Evolutionary conservation across 495 filamentous ascomycete species (phyloP).

Genomic region (Aspergillus wentii): DNA sequence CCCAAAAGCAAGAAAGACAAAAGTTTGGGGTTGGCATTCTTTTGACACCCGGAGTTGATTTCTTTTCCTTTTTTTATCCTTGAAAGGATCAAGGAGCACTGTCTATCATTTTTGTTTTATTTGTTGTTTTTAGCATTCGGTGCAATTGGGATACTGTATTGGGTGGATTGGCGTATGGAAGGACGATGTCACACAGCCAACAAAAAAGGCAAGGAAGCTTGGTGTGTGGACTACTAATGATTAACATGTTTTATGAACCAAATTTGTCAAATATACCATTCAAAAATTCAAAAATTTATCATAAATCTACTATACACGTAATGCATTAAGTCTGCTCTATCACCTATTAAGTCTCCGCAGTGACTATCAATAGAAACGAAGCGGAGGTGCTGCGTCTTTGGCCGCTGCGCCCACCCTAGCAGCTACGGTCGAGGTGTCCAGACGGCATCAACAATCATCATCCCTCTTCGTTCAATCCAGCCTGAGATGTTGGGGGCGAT

Average conservation of each 20-base stretch:
- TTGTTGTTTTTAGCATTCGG: constrained; percentile 13
- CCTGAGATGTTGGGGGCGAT: background rate
- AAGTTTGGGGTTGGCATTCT: constrained; percentile 11
- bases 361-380: no score
- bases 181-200: no score
- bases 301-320: background rate
- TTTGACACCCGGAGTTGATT: constrained; percentile 1
- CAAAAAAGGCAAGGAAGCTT: constrained; percentile 1
- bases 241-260: constrained; percentile 2
- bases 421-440: constrained; percentile 33
- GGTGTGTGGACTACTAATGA: background rate
- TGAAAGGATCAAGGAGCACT: no score
- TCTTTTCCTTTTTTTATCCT: constrained; percentile 1
- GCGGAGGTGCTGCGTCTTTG: constrained; percentile 28
- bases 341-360: constrained; percentile 9
- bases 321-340: background rate
- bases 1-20: constrained; percentile 17
- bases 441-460: constrained; percentile 3
- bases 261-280: background rate
- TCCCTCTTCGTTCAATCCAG: background rate
- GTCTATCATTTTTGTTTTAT: constrained; percentile 8
- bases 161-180: constrained; percentile 1
- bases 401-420: constrained; percentile 31
- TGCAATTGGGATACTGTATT: constrained; percentile 14
- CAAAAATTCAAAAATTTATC: constrained; percentile 3